Evolutionary conservation across 1,284 basidiomycete species (phyloP).

Genomic region (Pulveroboletus sp.): DNA sequence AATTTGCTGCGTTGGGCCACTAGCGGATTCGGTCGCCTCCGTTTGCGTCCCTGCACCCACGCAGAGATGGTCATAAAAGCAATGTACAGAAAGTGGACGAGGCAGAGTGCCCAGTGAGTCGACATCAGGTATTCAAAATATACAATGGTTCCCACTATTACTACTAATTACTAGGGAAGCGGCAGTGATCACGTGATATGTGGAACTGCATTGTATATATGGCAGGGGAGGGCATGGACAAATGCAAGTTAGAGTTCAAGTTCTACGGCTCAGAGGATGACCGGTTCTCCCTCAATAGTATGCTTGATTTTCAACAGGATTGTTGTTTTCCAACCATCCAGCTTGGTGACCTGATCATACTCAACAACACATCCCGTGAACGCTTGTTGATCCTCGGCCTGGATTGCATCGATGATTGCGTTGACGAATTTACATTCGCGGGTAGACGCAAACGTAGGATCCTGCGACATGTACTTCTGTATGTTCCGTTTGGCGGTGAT

Average conservation of each 20-base stretch:
- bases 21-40: constrained; percentile 48
- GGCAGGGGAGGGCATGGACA: not conserved
- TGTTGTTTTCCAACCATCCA: constrained; percentile 94
- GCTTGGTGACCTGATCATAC: constrained; percentile 85
- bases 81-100: constrained; percentile 61
- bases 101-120: constrained; percentile 46
- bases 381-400: constrained; percentile 74
- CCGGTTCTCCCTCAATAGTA: constrained; percentile 63
- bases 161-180: not conserved
- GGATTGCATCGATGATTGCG: constrained; percentile 76
- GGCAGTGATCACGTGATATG: constrained; percentile 20
- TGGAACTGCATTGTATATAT: constrained; percentile 16
- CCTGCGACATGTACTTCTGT: constrained; percentile 71
- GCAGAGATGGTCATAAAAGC: constrained; percentile 44
- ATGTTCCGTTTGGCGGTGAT: constrained; percentile 83
- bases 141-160: not conserved
- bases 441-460: constrained; percentile 81
- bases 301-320: constrained; percentile 89
- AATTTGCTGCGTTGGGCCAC: constrained; percentile 50
- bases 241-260: not conserved
- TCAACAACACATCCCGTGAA: constrained; percentile 83
- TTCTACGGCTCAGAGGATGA: constrained; percentile 36
- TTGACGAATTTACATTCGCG: constrained; percentile 88
- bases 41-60: constrained; percentile 41
- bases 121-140: constrained; percentile 34